Evolutionary conservation across 163 green algal species (phyloP).

Genomic region (Volvox carteri): DNA sequence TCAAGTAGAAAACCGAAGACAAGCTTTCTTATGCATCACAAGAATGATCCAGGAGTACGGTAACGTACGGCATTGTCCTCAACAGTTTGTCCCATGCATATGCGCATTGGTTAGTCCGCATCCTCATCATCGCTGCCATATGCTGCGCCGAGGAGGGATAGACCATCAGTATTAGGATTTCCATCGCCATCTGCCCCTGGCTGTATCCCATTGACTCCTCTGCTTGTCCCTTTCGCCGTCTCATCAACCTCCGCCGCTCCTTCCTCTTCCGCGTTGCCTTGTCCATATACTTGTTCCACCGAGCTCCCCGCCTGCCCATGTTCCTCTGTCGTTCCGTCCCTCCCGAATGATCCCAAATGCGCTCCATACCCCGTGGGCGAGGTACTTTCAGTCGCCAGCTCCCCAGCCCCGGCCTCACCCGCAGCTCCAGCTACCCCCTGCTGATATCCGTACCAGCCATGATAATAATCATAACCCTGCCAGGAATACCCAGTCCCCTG

Average conservation of each 20-base stretch:
- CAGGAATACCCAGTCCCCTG: constrained; percentile 11
- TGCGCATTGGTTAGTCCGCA: neutral
- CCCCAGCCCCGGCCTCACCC: neutral
- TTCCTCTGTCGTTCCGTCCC: too few species aligned
- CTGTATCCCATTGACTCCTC: neutral
- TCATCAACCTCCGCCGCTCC: neutral
- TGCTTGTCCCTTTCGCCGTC: neutral
- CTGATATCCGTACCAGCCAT: constrained; percentile 30
- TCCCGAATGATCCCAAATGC: too few species aligned
- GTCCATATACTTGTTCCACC: too few species aligned
- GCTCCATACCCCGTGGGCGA: too few species aligned
- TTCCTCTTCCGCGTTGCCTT: neutral
- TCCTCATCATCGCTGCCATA: constrained; percentile 44
- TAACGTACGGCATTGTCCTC: too few species aligned
- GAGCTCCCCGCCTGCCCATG: too few species aligned
- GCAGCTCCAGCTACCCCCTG: neutral
- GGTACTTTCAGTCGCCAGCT: too few species aligned
- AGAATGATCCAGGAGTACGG: too few species aligned
- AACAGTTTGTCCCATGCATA: too few species aligned
- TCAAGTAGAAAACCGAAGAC: too few species aligned
- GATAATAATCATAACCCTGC: constrained; percentile 1
- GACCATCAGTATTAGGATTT: neutral
- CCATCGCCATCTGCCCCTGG: neutral
- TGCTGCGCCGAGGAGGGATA: constrained; percentile 22
- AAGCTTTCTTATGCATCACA: too few species aligned